Evolutionary conservation across 2,329 filamentous ascomycete genomes (phyloP).

Genomic region (Xylariaceae sp.): DNA sequence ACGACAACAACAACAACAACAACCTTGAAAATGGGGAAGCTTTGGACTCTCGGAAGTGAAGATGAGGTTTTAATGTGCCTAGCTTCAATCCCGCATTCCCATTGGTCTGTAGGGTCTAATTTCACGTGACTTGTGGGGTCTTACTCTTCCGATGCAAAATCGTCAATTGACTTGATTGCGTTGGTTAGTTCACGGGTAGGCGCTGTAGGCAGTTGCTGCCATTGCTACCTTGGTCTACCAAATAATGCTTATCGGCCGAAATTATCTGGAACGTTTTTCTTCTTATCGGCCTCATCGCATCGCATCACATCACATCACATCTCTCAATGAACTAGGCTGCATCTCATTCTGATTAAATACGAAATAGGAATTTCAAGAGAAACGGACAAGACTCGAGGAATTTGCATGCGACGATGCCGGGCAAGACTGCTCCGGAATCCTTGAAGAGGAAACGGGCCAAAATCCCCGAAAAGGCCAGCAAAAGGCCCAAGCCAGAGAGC

Average conservation of each 20-base stretch:
- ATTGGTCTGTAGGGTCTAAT: slow-evolving; percentile 18
- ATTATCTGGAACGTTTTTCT: slow-evolving; percentile 19
- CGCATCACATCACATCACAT: not conserved
- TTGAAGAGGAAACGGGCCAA: slow-evolving; percentile 52
- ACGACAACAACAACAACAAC: too few species aligned
- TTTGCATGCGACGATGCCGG: slow-evolving; percentile 26
- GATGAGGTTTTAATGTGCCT: slow-evolving; percentile 35
- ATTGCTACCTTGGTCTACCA: not conserved
- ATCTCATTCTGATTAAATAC: not conserved
- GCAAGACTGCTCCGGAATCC: slow-evolving; percentile 27
- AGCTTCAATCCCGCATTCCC: slow-evolving; percentile 17
- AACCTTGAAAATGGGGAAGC: too few species aligned
- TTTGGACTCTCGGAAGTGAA: slow-evolving; percentile 21
- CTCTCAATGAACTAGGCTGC: not conserved
- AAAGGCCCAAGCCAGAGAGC: slow-evolving; percentile 48
- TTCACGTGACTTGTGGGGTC: slow-evolving; percentile 26
- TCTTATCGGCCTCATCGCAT: not conserved
- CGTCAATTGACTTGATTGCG: slow-evolving; percentile 1
- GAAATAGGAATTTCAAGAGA: not conserved
- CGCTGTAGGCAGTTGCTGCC: not conserved
- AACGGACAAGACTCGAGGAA: not conserved
- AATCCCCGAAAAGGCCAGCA: slow-evolving; percentile 42
- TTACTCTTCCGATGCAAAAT: slow-evolving; percentile 1
- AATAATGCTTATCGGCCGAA: slow-evolving; percentile 14
- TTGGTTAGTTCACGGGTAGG: not conserved